Percentiles rank a stretch among this genome's conserved stretches.
These are phyloP conservation scores for Paramecium tetraurelia DNA, from an alignment of 73 alveolate genomes.

Conservation along the genomic window DNA sequence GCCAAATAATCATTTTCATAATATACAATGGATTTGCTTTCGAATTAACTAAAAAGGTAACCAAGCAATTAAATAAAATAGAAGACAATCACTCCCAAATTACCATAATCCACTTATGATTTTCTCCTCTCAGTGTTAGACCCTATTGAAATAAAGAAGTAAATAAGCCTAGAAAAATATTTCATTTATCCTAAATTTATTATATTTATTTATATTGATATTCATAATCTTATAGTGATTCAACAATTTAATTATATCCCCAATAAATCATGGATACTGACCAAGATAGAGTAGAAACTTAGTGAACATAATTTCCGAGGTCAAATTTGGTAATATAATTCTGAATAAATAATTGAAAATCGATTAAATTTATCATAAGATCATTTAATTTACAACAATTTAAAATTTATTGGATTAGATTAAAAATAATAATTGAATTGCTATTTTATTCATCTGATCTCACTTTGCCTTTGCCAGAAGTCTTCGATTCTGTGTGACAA, in stretches of 20 bases:
- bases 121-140: neutral
- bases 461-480: neutral
- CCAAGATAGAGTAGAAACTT: neutral
- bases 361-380: neutral
- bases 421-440: neutral
- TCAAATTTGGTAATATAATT: neutral
- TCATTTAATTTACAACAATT: neutral
- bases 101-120: neutral
- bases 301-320: neutral
- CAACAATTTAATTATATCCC: neutral
- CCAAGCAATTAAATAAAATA: neutral
- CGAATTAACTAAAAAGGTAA: neutral
- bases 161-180: neutral
- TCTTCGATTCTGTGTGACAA: neutral
- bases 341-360: neutral
- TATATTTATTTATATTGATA: neutral
- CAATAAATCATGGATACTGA: neutral
- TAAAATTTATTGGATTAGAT: neutral
- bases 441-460: neutral
- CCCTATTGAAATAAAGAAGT: neutral
- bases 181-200: neutral
- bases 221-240: neutral
- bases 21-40: neutral
- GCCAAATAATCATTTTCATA: conserved; percentile 10
- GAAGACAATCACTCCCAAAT: neutral